Evolutionary conservation across 2,329 filamentous ascomycete species (phyloP), one percentile per base, ranked within the genome.

Genomic region (Penicillium occitanis): DNA sequence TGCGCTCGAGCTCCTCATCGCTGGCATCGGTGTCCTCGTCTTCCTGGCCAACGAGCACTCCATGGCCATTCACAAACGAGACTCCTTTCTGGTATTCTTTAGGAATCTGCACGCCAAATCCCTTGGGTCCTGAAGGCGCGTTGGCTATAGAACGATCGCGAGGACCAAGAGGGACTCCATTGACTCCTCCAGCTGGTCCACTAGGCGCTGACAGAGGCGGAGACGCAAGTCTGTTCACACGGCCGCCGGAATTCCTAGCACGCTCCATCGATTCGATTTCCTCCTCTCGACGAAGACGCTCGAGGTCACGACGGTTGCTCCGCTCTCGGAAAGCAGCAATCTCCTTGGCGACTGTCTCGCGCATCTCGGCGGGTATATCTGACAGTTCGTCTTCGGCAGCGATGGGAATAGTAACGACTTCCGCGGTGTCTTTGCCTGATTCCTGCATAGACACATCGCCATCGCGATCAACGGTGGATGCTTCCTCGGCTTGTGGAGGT

Each of bases 311-410:
- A 68, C 91, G 88, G 67, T 89, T 97, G 71, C 94, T 97, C 22
- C 94, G 87, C 70, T 99, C 95, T 70, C 95, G 87, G 82, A 99
- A 99, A 0, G 93, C 91, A 0, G 92, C 89, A 73, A 99, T 99
- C 76, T 99, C 96, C 66, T 90, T 90, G 0, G 95, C 92, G 17
- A 99, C 95, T 0, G 92, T 93, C 75, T 96, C 95, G 28, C 95
- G 89, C 92, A 97, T 96, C 75, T 98, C 95, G 0, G 92, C 90
- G 0, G 95, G 95, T 58, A 99, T 97, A 73, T 99, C 95, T 22
- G 93, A 90, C 53, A 99, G 84, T 74, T 99, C 95, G 74, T 99
- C 96, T 69, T 99, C 95, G 62, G 91, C 87, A 0, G 90, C 88
- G 37, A 97, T 85, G 3, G 93, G 90, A 67, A 98, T 96, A 66